These are phyloP conservation scores for Rhodamnia argentea DNA, from an alignment of 345 rosid species.

Conservation along the genomic window DNA sequence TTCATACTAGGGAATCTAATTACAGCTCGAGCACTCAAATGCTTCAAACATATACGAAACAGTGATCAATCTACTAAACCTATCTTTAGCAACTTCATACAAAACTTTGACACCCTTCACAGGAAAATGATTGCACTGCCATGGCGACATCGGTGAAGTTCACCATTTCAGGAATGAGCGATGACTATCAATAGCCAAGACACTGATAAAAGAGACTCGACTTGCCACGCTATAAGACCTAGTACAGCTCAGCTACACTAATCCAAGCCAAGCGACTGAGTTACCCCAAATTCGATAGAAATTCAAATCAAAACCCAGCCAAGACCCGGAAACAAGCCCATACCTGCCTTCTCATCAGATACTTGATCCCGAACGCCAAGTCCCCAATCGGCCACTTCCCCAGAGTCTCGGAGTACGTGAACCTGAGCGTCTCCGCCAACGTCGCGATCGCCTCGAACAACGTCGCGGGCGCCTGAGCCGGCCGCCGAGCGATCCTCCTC, in stretches of 20 bases:
- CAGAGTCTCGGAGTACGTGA: conserved; percentile 87
- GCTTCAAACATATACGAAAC: not conserved
- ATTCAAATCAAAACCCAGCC: not conserved
- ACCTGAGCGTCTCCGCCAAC: conserved; percentile 75
- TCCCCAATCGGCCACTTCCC: conserved; percentile 99
- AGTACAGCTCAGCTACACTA: not conserved
- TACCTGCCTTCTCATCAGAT: conserved; percentile 85
- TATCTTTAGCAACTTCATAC: not conserved
- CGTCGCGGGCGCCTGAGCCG: conserved; percentile 91
- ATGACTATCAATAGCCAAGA: not conserved
- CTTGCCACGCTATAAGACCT: not conserved
- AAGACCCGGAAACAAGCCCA: not conserved
- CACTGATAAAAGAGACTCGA: not conserved
- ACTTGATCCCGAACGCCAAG: conserved; percentile 94
- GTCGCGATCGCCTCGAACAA: conserved; percentile 87
- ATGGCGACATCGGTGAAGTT: not conserved
- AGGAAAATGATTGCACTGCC: not conserved
- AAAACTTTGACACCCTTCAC: not conserved
- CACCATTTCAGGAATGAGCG: not conserved
- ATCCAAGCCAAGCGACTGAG: not conserved
- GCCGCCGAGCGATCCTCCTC: conserved; percentile 61
- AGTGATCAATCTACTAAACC: not conserved
- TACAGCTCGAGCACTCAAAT: not conserved
- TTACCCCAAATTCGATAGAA: not conserved
- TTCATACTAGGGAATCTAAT: not conserved